A percentile compares a stretch with the other conserved stretches of the same genome.
phyloP scores from a whole-genome alignment of 345 rosid genomes.

The Citrus sinensis region DNA sequence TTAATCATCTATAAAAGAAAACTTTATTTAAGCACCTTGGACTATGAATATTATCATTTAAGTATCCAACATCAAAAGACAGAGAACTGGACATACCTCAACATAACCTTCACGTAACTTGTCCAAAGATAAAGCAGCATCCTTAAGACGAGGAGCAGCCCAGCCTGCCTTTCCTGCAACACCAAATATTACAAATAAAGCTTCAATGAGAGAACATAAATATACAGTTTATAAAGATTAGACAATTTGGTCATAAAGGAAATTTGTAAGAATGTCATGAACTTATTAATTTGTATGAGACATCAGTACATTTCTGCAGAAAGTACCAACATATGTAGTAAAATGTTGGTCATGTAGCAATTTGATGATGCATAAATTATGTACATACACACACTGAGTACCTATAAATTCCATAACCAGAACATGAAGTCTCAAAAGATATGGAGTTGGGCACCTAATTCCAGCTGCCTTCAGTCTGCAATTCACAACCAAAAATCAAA shows the following conservation, averaged over 20 bases:
- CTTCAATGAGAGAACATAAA: background rate
- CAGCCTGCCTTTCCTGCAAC: slow-evolving; percentile 77
- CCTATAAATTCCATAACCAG: slow-evolving; percentile 99
- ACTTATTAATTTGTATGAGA: background rate
- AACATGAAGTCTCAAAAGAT: slow-evolving; percentile 80
- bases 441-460: slow-evolving; percentile 81
- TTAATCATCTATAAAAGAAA: background rate
- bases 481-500: slow-evolving; percentile 9
- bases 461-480: slow-evolving; percentile 89
- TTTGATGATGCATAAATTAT: background rate
- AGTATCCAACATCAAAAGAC: background rate
- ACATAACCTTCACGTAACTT: slow-evolving; percentile 84
- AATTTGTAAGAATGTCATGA: background rate
- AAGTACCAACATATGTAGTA: background rate
- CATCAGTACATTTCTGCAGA: background rate
- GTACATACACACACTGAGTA: slow-evolving; percentile 12
- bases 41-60: background rate
- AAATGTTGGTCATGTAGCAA: background rate
- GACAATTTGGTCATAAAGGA: background rate
- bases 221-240: background rate
- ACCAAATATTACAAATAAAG: background rate
- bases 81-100: slow-evolving; percentile 50
- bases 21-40: background rate
- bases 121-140: slow-evolving; percentile 81
- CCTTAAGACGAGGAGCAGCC: slow-evolving; percentile 99